Evolutionary conservation across 176 grass and related monocot species (phyloP), one percentile per base, ranked within the genome.

Genomic region (Guadua angustifolia): DNA sequence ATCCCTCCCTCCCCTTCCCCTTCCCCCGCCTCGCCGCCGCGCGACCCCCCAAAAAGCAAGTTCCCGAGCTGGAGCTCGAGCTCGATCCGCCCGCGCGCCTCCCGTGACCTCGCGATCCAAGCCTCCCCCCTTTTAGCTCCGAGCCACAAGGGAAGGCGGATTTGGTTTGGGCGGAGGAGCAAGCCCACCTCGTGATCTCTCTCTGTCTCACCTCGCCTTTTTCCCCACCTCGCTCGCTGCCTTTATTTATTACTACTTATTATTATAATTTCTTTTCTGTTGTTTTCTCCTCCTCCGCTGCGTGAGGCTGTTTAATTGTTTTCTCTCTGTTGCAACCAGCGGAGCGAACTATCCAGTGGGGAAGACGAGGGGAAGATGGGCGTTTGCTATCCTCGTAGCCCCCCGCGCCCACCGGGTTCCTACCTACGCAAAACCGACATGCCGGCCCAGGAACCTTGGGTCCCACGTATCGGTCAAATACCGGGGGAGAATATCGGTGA

Each of bases 101-200:
- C 68, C 66, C 80, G 75, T 90, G 84, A 89, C 50, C 52, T 8
- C 63, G 58, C 38, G 83, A 75, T 68, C 69, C 53, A 33, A 32
- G 7, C 36, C 19, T 26, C 1, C 21, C 36, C 22, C 32, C 55
- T 79, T 89, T 53, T 69, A 33, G 69, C 59, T 76, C 43, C n/a
- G 18, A 55, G 18, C 18, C 18, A 55, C 6, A 14, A 36, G 12
- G 70, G 77, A 21, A 11, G 63, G 40, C 29, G 40, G 75, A 58
- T 74, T 80, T 29, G 63, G 32, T 64, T 29, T 21, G 46, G 29
- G 84, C 84, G 84, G 84, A 73, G 73, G 79, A 83, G 84, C 16
- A 29, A 69, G 7, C 73, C 43, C 73, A 8, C 74, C 79, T 69
- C 79, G 88, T 90, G 88, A 90, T 74, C 88, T 26, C 83, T 24